Evolutionary conservation across 148 eudicot species (phyloP), one percentile per base, ranked within the genome.

Genomic region (Selenicereus undatus): DNA sequence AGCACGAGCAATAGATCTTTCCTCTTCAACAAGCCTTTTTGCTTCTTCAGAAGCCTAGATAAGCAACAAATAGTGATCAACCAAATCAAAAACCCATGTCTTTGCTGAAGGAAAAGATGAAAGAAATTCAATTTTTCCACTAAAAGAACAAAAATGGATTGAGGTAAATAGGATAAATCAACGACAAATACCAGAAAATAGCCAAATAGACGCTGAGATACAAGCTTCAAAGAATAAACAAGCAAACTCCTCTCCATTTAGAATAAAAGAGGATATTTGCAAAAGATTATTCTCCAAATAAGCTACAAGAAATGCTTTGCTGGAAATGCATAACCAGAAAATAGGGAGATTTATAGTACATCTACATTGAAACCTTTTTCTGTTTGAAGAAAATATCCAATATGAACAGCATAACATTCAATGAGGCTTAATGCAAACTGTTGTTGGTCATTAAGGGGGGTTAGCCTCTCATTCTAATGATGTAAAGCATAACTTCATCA

Each of bases 31-130:
- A 85, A 94, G 97, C 80, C 88, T 94, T 81, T 97, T 97, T 78
- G 99, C 99, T 89, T 97, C 98, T 83, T 94, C 98, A 64, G 99
- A 97, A 65, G 99, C 99, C 99, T 97, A 81, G 56, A 73, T 16
- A 78, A 65, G 20, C 30, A 74, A 74, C 73, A 77, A 26, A 60
- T 21, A 52, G 48, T 62, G 71, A 80, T 62, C 29, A 64, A 68
- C 24, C 14, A 69, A 5, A 58, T 11, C 3, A 22, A 22, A 11
- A 75, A 30, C 27, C 14, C 22, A 74, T 68, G 71, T 60, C 14
- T 78, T 22, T 16, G 24, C 42, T 11, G 39, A 42, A 39, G 51
- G 8, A 27, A 29, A 65, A 30, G 27, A 48, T 30, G 66, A 72
- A 27, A 64, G 36, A 73, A 66, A 16, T n/a, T 48, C 64, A 83